Evolutionary conservation across 2,329 filamentous ascomycete genomes (phyloP), one percentile per base, ranked within the genome.

Genomic region (Blumeria graminis): DNA sequence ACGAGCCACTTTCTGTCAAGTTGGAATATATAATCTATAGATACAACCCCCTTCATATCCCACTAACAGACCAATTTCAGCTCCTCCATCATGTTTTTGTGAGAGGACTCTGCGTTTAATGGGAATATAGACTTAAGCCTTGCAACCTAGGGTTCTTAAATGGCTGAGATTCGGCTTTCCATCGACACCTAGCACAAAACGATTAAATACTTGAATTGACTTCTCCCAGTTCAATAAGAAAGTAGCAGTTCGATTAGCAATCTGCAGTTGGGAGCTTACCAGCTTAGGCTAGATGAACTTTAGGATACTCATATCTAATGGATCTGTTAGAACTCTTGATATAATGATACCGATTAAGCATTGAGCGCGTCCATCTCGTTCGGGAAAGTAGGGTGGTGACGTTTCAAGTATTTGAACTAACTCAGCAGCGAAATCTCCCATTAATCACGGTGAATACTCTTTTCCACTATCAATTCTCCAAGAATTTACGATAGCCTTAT

Each of bases 391-490:
- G 5, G 22, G 48, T 2, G 32, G 33, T n/a, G 48, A 22, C 1
- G 35, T 54, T 54, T 54, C 51, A 41, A 54, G 32, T 6, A 41
- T 22, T 22, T 54, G 51, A 35, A 34, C 35, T 41, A 54, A n/a
- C 32, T 54, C n/a, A 16, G 28, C 48, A 11, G 48, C 48, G 48
- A 52, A 28, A 52, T 13, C 16, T 52, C 22, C 10, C 9, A 52
- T 52, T 16, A n/a, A 11, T 41, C 38, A 4, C 10, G 43, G 51
- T 3, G 51, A 54, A 34, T 41, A 54, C 36, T 54, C 51, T 32
- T 39, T 54, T 22, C 33, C 51, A 14, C 51, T 14, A 54, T 39
- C 18, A 14, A 54, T n/a, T 54, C 35, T 54, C 51, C 51, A 54
- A 32, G 51, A 54, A 8, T 54, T 54, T 54, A 41, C 51, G 39